Base-by-base conservation (phyloP, 805 yeast genomes). In the Priceomyces haplophilus region DNA sequence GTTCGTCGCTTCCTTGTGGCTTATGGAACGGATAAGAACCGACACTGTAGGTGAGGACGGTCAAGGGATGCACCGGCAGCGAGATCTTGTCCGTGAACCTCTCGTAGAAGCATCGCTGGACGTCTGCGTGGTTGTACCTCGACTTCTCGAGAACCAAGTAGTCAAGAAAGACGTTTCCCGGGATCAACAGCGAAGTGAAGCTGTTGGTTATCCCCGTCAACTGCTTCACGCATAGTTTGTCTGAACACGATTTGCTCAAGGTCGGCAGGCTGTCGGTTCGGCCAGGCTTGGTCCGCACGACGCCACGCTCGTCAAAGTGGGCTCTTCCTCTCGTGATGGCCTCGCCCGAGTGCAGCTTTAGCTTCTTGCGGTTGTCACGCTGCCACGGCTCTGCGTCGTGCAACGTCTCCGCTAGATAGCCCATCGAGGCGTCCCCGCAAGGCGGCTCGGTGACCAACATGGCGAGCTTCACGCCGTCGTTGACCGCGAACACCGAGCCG, bases 261-360 rank as follows among this genome's bases (percentile, higher is more conserved):
- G 95, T 77, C 3, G 80, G 48, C 1, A 76, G 74, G 2, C 97
- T 84, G 57, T 93, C 98, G 21, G 71, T 59, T 39, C 98, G 62
- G 1, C 99, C 99, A 0, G 98, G 99, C 56, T 93, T 91, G 0
- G 98, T 90, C 48, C 99, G 70, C 1, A 91, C 89, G 7, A 67
- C 61, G 0, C 96, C 96, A 2, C 73, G 61, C 15, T 63, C 52
- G 12, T 63, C 64, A 49, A 78, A 83, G 56, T 78, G 69, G 27
- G 75, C 76, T 31, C 95, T 61, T 0, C 97, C 97, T 52, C 96
- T 58, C 1, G 45, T 13, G 3, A 53, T 40, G 18, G 35, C 30
- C 4, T 37, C 33, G 2, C 40, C 44, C 31, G 32, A 54, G 7
- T 15, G 38, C 37, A 30, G 40, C 40, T 45, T 47, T 30, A 37